Base-by-base conservation (phyloP, 1,284 basidiomycete species). In the Xerocomus amazonicus region DNA sequence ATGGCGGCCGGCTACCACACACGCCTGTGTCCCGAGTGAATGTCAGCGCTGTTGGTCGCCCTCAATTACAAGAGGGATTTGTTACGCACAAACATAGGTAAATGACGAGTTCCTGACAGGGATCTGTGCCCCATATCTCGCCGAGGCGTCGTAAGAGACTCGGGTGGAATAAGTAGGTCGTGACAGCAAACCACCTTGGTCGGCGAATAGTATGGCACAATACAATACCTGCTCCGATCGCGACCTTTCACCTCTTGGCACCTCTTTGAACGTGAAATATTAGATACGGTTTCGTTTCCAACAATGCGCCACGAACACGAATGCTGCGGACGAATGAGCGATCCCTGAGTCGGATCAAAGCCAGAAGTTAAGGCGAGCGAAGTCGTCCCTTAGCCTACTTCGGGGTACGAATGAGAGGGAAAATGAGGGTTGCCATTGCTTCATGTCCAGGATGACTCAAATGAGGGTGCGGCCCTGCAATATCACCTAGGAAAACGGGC, bases 341-440 rank as follows among this genome's bases (percentile, higher is more conserved):
- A 49, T 64, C 61, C 51, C 63, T 62, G 57, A 62, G 35, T 48
- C 60, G 61, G 60, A 62, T 66, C 60, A 66, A 59, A 54, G 19
- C 38, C 39, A 50, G 40, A 55, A 48, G 34, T 23, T 27, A 52
- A 38, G 43, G 47, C 47, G 44, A 52, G 23, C 35, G 41, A 50
- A 50, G 43, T 23, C 19, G 19, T 23, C 19, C 19, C 19, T 23
- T 23, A 23, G 19, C 2, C 19, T 50, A 49, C 38, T 42, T 52
- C 43, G 45, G 45, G 38, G 28, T 50, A 39, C 16, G 39, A 45
- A 37, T 7, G 40, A 46, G 38, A 33, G 46, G 47, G 51, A 35
- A 38, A 47, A 49, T 46, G 39, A 41, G 39, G 54, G 46, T 49
- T 29, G 19, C 42, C 31, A 43, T 40, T 23, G 37, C 48, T 41